Percentiles rank a stretch among this genome's conserved stretches.
Conservation (phyloP, 768 basidiomycete genomes). For the Leccinum longicurvipes region DNA sequence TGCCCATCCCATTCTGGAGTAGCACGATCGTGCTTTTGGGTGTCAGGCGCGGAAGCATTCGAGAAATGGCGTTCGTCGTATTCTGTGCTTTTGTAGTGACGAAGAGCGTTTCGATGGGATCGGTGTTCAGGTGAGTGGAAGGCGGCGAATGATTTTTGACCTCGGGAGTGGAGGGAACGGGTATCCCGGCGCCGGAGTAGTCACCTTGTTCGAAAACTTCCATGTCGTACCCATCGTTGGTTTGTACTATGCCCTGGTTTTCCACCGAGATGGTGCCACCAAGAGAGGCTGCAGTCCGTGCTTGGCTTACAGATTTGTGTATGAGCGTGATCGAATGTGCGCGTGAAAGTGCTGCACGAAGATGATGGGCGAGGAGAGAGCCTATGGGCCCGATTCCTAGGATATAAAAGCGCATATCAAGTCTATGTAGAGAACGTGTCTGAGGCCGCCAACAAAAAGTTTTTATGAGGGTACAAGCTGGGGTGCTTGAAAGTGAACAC, state of each 20-base stretch:
- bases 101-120: slow-evolving; percentile 70
- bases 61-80: slow-evolving; percentile 54
- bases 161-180: slow-evolving; percentile 13
- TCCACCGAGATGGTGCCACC: slow-evolving; percentile 47
- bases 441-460: not conserved
- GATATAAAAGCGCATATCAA: slow-evolving; percentile 61
- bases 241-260: slow-evolving; percentile 41
- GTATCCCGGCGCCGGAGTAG: slow-evolving; percentile 19
- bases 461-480: not conserved
- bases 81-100: slow-evolving; percentile 77
- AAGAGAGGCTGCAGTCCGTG: slow-evolving; percentile 31
- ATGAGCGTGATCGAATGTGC: slow-evolving; percentile 65
- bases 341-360: slow-evolving; percentile 56
- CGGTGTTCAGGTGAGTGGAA: slow-evolving; percentile 15
- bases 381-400: slow-evolving; percentile 85
- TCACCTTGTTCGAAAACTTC: slow-evolving; percentile 43
- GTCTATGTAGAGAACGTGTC: not conserved
- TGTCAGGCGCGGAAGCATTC: slow-evolving; percentile 61
- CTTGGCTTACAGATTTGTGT: slow-evolving; percentile 48
- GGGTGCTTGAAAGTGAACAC: too few species aligned
- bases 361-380: slow-evolving; percentile 74
- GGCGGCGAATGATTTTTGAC: slow-evolving; percentile 15
- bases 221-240: slow-evolving; percentile 44
- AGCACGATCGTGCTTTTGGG: slow-evolving; percentile 79
- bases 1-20: slow-evolving; percentile 93